phyloP scores from a whole-genome alignment of 2,329 filamentous ascomycete species.

The Domatiomyces globalis region DNA sequence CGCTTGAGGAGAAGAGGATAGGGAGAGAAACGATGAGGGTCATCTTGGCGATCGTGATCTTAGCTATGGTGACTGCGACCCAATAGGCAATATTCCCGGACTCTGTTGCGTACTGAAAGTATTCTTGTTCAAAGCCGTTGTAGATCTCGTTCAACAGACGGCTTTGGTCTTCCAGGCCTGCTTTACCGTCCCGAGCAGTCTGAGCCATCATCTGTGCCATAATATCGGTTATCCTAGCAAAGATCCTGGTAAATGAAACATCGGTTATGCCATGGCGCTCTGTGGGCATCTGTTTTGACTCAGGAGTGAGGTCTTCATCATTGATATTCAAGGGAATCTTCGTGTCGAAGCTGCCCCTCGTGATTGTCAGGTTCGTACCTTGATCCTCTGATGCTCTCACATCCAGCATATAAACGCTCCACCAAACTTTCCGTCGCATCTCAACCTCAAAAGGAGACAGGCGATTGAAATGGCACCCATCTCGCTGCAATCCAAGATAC shows the following conservation, averaged over 20 bases:
- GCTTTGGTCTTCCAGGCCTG: slow-evolving; percentile 30
- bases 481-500: slow-evolving; percentile 27
- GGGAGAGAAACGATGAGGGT: slow-evolving; percentile 65
- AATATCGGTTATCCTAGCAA: slow-evolving; percentile 25
- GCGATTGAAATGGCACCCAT: slow-evolving; percentile 34
- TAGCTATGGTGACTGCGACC: slow-evolving; percentile 52
- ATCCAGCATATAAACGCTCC: slow-evolving; percentile 38
- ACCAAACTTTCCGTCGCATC: slow-evolving; percentile 26
- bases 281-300: slow-evolving; percentile 34
- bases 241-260: slow-evolving; percentile 31
- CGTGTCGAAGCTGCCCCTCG: slow-evolving; percentile 45
- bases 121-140: slow-evolving; percentile 29
- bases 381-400: slow-evolving; percentile 47
- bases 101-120: slow-evolving; percentile 28
- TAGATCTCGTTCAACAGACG: slow-evolving; percentile 35
- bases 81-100: slow-evolving; percentile 39
- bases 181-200: slow-evolving; percentile 20
- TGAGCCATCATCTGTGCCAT: slow-evolving; percentile 26
- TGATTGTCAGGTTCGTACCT: slow-evolving; percentile 46
- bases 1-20: slow-evolving; percentile 24
- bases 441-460: slow-evolving; percentile 38
- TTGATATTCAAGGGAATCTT: slow-evolving; percentile 36
- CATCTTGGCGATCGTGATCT: slow-evolving; percentile 63
- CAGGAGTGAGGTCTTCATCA: slow-evolving; percentile 32
- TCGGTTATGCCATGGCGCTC: slow-evolving; percentile 42